These are phyloP conservation scores for Triticum aestivum DNA, from an alignment of 176 grass and related monocot genomes.

Conservation along the genomic window DNA sequence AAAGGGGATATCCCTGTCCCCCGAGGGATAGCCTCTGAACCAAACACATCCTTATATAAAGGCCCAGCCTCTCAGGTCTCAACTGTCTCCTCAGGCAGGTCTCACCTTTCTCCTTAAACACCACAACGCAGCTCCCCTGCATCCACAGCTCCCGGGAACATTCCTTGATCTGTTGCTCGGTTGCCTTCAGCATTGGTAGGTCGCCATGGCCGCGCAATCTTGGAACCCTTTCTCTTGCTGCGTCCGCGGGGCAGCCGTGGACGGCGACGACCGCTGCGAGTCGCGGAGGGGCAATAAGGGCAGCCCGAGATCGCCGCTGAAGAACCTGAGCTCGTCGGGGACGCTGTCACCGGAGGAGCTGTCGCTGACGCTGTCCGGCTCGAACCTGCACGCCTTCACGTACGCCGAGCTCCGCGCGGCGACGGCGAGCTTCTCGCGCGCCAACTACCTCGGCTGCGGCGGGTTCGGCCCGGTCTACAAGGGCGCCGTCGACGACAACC, in stretches of 20 bases:
- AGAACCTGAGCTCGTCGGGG: constrained; percentile 67
- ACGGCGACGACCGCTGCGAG: not conserved
- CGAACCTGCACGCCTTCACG: constrained; percentile 82
- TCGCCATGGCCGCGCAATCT: constrained; percentile 9
- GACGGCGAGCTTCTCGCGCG: constrained; percentile 54
- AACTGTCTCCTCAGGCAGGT: not conserved
- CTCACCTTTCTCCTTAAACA: not conserved
- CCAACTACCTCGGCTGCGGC: constrained; percentile 83
- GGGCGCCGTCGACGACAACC: constrained; percentile 56
- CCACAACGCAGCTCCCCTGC: not conserved
- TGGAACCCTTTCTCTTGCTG: constrained; percentile 44
- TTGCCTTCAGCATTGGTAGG: not conserved
- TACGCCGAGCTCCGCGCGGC: constrained; percentile 58
- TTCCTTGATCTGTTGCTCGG: not conserved
- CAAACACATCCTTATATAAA: constrained; percentile 52
- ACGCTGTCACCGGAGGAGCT: constrained; percentile 73
- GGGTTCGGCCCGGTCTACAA: constrained; percentile 80
- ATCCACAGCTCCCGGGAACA: not conserved
- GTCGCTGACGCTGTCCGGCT: constrained; percentile 58
- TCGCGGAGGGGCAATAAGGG: not conserved
- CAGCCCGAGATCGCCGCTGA: constrained; percentile 43
- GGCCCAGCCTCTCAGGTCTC: not conserved
- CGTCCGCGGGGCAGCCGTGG: not conserved
- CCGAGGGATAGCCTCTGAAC: too few relatives aligned
- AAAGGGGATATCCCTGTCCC: too few relatives aligned